Conservation (phyloP, 75 land plant genomes). For the Picea sitchensis region DNA sequence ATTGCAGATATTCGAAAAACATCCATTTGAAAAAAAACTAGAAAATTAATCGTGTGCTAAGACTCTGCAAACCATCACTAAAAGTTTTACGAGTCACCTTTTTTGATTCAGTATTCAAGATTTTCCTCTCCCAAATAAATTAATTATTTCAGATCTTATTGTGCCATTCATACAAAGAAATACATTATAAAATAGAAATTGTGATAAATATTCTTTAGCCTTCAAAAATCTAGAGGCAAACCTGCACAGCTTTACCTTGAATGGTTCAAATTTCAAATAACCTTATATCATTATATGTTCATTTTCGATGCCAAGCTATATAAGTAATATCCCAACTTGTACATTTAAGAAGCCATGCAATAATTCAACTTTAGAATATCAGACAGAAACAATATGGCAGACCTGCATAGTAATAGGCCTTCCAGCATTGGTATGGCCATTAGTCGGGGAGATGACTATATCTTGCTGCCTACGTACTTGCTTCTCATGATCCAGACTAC, state of each 20-base stretch:
- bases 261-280: background rate
- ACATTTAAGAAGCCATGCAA: background rate
- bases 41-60: background rate
- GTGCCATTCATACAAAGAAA: too few relatives aligned
- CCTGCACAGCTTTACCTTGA: too few relatives aligned
- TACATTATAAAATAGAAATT: background rate
- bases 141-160: background rate
- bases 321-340: background rate
- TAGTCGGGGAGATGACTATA: slow-evolving; percentile 48
- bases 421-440: slow-evolving; percentile 12
- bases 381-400: background rate
- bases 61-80: background rate
- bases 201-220: background rate
- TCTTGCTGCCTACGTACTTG: slow-evolving; percentile 78
- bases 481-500: slow-evolving; percentile 74
- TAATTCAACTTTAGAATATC: background rate
- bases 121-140: background rate
- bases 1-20: background rate
- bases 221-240: background rate
- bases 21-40: background rate
- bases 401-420: background rate
- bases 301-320: background rate
- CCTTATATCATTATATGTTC: background rate
- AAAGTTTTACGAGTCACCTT: background rate
- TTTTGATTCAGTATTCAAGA: background rate